These are phyloP conservation scores for Ramaria sp. DNA, from an alignment of 768 basidiomycete genomes.

Conservation along the genomic window DNA sequence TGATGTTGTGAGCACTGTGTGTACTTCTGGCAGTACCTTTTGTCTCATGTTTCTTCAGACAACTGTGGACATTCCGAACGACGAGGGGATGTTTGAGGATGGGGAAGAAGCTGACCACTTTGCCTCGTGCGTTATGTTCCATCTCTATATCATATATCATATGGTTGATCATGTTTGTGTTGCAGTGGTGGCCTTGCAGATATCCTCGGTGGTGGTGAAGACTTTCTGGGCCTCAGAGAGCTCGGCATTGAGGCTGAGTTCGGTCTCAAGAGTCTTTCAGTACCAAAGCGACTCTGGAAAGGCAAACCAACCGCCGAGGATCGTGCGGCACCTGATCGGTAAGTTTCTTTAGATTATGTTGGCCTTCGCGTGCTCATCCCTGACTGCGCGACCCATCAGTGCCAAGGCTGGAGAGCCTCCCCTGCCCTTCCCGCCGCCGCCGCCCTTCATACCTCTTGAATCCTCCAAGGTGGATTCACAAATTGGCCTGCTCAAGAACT, in stretches of 20 bases:
- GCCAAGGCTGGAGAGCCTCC: conserved; percentile 42
- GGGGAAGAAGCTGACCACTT: conserved; percentile 58
- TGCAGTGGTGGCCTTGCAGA: conserved; percentile 79
- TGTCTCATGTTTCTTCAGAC: conserved; percentile 32
- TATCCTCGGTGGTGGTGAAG: conserved; percentile 62
- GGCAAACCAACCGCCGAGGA: conserved; percentile 37
- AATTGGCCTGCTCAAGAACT: conserved; percentile 74
- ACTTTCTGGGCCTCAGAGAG: conserved; percentile 83
- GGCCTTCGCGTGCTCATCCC: neutral
- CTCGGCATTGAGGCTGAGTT: conserved; percentile 82
- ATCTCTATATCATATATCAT: neutral
- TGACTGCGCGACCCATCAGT: neutral
- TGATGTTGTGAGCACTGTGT: conserved; percentile 48
- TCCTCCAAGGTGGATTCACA: conserved; percentile 58
- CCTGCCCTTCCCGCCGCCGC: conserved; percentile 77
- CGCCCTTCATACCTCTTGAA: conserved; percentile 65
- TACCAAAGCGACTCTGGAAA: conserved; percentile 70
- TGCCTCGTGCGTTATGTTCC: conserved; percentile 42
- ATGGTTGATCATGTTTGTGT: neutral
- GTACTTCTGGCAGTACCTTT: conserved; percentile 17
- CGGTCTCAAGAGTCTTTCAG: conserved; percentile 62
- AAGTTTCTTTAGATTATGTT: neutral
- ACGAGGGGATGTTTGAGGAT: conserved; percentile 55
- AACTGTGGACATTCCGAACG: conserved; percentile 39
- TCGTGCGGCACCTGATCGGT: neutral